Percentiles rank a stretch among this genome's conserved stretches.
These are phyloP conservation scores for Colletotrichum liaoningense DNA, from an alignment of 2,329 filamentous ascomycete genomes.

Conservation along the genomic window DNA sequence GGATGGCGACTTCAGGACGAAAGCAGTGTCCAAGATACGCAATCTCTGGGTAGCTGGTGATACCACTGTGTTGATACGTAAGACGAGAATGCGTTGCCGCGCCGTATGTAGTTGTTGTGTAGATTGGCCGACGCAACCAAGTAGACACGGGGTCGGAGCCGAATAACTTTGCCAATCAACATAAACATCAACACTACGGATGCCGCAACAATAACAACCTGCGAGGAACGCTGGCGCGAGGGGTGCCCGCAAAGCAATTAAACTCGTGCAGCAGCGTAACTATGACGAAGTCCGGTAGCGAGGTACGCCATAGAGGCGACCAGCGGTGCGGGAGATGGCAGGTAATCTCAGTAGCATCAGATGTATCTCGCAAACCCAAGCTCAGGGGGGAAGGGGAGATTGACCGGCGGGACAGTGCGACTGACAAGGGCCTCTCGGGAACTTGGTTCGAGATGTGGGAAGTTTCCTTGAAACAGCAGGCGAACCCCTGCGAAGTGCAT, in stretches of 20 bases:
- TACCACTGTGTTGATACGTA: background rate
- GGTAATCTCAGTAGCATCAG: background rate
- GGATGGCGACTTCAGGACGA: background rate
- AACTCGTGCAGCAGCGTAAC: background rate
- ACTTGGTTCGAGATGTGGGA: conserved; percentile 3
- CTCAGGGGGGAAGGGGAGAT: background rate
- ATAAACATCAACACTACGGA: conserved; percentile 14
- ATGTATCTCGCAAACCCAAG: conserved; percentile 5
- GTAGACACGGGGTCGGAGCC: background rate
- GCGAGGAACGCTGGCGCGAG: conserved; percentile 1
- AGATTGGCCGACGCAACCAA: background rate
- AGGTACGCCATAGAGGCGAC: background rate
- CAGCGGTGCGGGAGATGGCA: background rate
- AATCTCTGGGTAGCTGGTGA: background rate
- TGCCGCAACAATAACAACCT: conserved; percentile 18
- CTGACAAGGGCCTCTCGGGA: background rate
- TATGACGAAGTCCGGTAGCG: conserved; percentile 22
- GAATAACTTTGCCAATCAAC: conserved; percentile 8
- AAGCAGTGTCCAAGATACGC: background rate
- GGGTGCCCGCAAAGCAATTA: conserved; percentile 15
- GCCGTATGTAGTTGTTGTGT: conserved; percentile 5
- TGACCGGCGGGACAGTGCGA: conserved; percentile 3
- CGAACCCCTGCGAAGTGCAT: conserved; percentile 22
- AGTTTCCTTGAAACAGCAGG: conserved; percentile 4
- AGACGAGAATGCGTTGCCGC: background rate